Base-by-base conservation (phyloP, 371 early-diverging fungal species). In the Circinella minor region DNA sequence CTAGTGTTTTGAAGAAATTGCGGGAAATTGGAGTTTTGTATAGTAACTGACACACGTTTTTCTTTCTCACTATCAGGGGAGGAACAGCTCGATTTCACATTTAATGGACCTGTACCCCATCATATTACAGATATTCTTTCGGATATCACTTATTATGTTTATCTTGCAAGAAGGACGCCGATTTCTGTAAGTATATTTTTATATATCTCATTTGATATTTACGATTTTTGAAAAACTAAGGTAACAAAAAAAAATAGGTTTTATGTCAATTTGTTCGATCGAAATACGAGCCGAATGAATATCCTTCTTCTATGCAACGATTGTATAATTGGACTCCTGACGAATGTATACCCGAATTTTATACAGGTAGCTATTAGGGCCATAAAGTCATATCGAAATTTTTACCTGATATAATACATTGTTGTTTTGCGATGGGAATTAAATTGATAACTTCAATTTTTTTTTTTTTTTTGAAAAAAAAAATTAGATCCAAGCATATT, bases 301-400 rank as follows among this genome's bases (percentile, higher is more conserved):
- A 90, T 60, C 90, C 90, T 11, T 81, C 85, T 0, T 89, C 90
- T 4, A 83, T 90, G 71, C 83, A 84, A 54, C 76, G 89, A 49
- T 70, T 91, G 7, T 90, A 89, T 65, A 84, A 86, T 65, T 92
- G 91, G 91, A 90, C 92, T 0, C 90, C 91, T 8, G 92, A 92
- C 71, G 92, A 92, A 77, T 92, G 92, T 70, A 91, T 92, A 39
- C 92, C 92, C 7, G 92, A 92, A 62, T 91, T 90, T 36, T 91
- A 88, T 65, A 88, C 89, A 7, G 86, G 86, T 74, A 74, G 18
- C 57, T 27, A 18, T 8, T 48, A 20, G 18, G 0, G 36, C 4
- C 4, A 0, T 4, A n/a, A 27, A 36, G 2, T 18, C 43, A 15
- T 4, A 7, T 17, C 55, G 18, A n/a, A 15, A n/a, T 18, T 7